A percentile compares a stretch with the other conserved stretches of the same genome.
These are phyloP conservation scores for Eimeria praecox DNA, from an alignment of 169 alveolate species.

Conservation along the genomic window DNA sequence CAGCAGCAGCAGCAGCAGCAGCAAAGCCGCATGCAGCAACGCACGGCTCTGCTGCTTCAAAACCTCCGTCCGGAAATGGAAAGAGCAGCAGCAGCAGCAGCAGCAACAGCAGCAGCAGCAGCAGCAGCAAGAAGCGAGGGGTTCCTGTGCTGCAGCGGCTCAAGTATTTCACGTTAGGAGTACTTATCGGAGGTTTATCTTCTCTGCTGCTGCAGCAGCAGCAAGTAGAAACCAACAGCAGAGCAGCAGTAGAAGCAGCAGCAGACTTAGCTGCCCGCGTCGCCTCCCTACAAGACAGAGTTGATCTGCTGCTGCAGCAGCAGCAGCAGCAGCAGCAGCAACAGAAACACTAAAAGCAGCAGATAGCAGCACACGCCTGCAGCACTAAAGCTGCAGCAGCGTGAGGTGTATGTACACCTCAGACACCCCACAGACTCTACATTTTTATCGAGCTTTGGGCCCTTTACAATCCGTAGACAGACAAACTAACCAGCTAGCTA, in stretches of 20 bases:
- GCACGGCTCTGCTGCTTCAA: background rate
- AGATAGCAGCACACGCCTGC: constrained; percentile 27
- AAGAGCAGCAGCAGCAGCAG: constrained; percentile 37
- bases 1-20: constrained; percentile 1
- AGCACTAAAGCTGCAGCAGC: background rate
- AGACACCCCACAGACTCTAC: background rate
- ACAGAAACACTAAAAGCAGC: background rate
- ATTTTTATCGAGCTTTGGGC: background rate
- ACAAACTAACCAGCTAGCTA: background rate
- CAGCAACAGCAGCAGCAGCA: constrained; percentile 61
- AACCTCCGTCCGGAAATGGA: background rate
- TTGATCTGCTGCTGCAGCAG: constrained; percentile 26
- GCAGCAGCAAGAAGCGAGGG: constrained; percentile 37
- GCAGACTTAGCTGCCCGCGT: constrained; percentile 21
- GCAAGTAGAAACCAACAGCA: constrained; percentile 11
- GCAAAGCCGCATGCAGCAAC: background rate
- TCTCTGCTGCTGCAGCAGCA: constrained; percentile 56
- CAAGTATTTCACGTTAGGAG: constrained; percentile 19
- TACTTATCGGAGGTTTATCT: background rate
- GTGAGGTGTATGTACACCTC: background rate
- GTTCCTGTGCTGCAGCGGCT: constrained; percentile 53
- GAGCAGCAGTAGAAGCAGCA: constrained; percentile 49
- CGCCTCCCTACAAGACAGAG: background rate
- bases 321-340: constrained; percentile 44
- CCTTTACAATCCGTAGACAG: background rate